A percentile compares a stretch with the other conserved stretches of the same genome.
phyloP scores from a whole-genome alignment of 164 flowering plant genomes.

The Nymphaea thermarum region DNA sequence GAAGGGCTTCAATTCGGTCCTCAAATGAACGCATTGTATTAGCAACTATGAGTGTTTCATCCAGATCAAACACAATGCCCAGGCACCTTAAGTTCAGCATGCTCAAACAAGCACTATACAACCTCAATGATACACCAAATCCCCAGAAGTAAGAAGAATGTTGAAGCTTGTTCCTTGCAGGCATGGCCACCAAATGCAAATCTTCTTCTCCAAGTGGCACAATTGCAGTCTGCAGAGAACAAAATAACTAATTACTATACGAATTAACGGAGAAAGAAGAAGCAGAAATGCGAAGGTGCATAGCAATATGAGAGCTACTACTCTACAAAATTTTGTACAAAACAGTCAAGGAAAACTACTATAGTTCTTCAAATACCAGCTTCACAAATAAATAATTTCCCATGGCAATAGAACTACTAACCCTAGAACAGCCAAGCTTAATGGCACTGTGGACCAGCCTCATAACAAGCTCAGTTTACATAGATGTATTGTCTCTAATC shows the following conservation, averaged over 20 bases:
- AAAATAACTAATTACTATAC: background rate
- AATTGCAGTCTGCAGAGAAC: slow-evolving; percentile 69
- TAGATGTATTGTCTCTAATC: too few species aligned
- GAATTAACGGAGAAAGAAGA: background rate
- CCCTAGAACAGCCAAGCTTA: too few species aligned
- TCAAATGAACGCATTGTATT: slow-evolving; percentile 99
- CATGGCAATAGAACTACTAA: too few species aligned
- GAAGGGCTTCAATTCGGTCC: slow-evolving; percentile 89
- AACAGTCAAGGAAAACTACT: background rate
- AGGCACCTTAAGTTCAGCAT: slow-evolving; percentile 97
- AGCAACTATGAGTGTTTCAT: slow-evolving; percentile 95
- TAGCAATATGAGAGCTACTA: background rate
- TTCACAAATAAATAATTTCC: background rate
- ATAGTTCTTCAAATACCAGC: background rate
- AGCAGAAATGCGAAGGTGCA: background rate
- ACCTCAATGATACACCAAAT: slow-evolving; percentile 53
- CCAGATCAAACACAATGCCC: slow-evolving; percentile 98
- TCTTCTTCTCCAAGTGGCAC: slow-evolving; percentile 66
- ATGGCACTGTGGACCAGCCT: too few species aligned
- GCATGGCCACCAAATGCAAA: slow-evolving; percentile 95
- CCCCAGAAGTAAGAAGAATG: slow-evolving; percentile 84
- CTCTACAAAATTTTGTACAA: background rate
- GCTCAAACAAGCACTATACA: slow-evolving; percentile 75
- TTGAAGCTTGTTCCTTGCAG: slow-evolving; percentile 39
- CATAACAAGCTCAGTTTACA: too few species aligned